Conservation (phyloP, 495 filamentous ascomycete genomes). For the Penicillium atrosanguineum region DNA sequence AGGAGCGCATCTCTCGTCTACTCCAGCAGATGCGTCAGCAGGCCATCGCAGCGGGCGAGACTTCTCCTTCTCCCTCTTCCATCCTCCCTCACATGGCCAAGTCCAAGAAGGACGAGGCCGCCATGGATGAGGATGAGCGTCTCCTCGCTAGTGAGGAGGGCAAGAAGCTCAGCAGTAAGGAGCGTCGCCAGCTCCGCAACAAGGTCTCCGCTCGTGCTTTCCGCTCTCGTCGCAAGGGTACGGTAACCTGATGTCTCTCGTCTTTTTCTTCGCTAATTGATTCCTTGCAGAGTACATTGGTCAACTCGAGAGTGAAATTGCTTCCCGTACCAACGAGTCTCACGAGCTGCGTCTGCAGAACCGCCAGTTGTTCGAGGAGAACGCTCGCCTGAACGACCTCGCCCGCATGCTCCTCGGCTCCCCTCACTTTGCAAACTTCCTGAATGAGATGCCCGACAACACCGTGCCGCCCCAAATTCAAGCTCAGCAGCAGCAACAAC, state of each 20-base stretch:
- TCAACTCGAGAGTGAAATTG: slow-evolving; percentile 85
- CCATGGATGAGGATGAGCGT: slow-evolving; percentile 98
- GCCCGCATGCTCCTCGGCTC: slow-evolving; percentile 83
- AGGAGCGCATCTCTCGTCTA: slow-evolving; percentile 82
- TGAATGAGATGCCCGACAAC: slow-evolving; percentile 66
- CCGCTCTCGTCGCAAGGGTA: slow-evolving; percentile 94
- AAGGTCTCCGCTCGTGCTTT: slow-evolving; percentile 98
- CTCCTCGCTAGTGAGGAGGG: slow-evolving; percentile 92
- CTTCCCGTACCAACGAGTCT: slow-evolving; percentile 66
- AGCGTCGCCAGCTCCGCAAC: slow-evolving; percentile 90
- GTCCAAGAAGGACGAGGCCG: slow-evolving; percentile 85
- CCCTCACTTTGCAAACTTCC: slow-evolving; percentile 77
- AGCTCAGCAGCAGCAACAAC: slow-evolving; percentile 34
- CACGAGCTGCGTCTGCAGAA: slow-evolving; percentile 72
- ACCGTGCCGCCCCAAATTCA: slow-evolving; percentile 42
- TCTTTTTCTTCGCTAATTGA: slow-evolving; percentile 40
- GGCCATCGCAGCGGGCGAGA: slow-evolving; percentile 52
- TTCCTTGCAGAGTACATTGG: slow-evolving; percentile 76
- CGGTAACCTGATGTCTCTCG: slow-evolving; percentile 19
- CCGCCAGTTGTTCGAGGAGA: slow-evolving; percentile 72
- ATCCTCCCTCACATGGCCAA: slow-evolving; percentile 52
- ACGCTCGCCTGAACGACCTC: slow-evolving; percentile 71
- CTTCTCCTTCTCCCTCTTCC: slow-evolving; percentile 42
- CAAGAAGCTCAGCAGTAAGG: slow-evolving; percentile 94
- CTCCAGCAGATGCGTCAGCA: slow-evolving; percentile 79